Evolutionary conservation across 139 green algal genomes (phyloP).

Genomic region (Volvox reticuliferus): DNA sequence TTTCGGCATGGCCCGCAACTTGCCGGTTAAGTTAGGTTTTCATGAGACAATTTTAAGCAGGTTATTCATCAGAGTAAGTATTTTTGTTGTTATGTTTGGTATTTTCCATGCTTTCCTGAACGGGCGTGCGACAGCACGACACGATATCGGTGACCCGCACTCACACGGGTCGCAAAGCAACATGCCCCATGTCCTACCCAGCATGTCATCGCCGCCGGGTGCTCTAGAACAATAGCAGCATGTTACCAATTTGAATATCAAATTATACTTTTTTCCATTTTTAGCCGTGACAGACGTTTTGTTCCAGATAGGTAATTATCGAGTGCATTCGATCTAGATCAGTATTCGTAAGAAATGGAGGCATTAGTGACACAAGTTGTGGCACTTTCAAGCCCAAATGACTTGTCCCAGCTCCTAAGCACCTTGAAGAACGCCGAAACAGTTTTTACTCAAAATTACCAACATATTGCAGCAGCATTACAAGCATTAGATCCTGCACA

Average conservation of each 20-base stretch:
- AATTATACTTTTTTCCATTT: neutral
- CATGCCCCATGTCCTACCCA: neutral
- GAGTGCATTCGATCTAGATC: neutral
- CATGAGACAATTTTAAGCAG: neutral
- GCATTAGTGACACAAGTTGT: slow-evolving; percentile 42
- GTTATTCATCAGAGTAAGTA: too few relatives aligned
- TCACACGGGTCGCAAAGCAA: neutral
- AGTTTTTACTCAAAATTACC: slow-evolving; percentile 32
- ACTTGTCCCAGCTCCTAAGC: slow-evolving; percentile 29
- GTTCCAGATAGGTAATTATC: neutral
- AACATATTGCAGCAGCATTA: slow-evolving; percentile 50
- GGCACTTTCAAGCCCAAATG: slow-evolving; percentile 24
- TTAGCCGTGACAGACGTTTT: neutral
- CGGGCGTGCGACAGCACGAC: neutral
- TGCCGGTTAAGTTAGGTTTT: neutral
- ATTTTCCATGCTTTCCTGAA: too few relatives aligned
- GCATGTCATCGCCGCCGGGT: neutral
- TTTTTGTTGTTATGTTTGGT: too few relatives aligned
- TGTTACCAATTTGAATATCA: neutral
- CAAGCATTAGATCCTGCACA: slow-evolving; percentile 56
- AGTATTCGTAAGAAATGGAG: slow-evolving; percentile 41
- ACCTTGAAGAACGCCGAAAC: slow-evolving; percentile 34
- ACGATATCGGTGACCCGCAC: neutral
- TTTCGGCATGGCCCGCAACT: neutral
- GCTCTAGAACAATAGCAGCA: too few relatives aligned